Evolutionary conservation across 331 rosid species (phyloP).

Genomic region (Malus hybrid): DNA sequence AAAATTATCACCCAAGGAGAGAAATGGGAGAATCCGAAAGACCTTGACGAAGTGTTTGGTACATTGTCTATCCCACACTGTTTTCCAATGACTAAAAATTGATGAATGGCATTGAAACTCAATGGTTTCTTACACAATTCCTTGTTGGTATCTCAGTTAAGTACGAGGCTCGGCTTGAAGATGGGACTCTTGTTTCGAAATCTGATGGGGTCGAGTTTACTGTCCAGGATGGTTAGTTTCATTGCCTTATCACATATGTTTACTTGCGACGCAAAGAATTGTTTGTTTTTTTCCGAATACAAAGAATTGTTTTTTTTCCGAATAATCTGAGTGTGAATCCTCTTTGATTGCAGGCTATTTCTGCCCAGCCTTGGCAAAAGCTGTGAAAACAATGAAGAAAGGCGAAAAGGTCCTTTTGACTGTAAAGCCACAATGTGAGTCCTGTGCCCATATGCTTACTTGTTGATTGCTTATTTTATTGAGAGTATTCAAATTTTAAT

Average conservation of each 20-base stretch:
- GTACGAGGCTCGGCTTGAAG: constrained; percentile 61
- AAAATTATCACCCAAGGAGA: constrained; percentile 31
- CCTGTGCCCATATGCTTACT: background rate
- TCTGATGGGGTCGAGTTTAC: constrained; percentile 75
- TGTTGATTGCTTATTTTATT: background rate
- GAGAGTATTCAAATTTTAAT: background rate
- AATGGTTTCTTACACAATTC: background rate
- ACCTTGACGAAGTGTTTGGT: constrained; percentile 36
- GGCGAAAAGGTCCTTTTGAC: constrained; percentile 34
- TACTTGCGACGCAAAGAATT: too few relatives aligned
- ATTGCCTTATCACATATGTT: background rate
- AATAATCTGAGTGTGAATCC: background rate
- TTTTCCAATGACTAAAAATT: background rate
- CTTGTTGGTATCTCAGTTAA: constrained; percentile 37
- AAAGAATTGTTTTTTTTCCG: background rate
- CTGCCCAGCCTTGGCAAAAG: constrained; percentile 34
- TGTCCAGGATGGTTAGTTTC: constrained; percentile 50
- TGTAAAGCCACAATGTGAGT: constrained; percentile 38
- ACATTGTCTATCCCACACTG: background rate
- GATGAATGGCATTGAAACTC: background rate
- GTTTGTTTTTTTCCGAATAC: too few relatives aligned
- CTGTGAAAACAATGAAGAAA: constrained; percentile 41
- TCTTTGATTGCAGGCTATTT: constrained; percentile 16
- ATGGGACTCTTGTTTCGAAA: constrained; percentile 56
- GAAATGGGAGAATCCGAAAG: constrained; percentile 43